Evolutionary conservation across 2,329 filamentous ascomycete species (phyloP).

Genomic region (Fusarium sp.): DNA sequence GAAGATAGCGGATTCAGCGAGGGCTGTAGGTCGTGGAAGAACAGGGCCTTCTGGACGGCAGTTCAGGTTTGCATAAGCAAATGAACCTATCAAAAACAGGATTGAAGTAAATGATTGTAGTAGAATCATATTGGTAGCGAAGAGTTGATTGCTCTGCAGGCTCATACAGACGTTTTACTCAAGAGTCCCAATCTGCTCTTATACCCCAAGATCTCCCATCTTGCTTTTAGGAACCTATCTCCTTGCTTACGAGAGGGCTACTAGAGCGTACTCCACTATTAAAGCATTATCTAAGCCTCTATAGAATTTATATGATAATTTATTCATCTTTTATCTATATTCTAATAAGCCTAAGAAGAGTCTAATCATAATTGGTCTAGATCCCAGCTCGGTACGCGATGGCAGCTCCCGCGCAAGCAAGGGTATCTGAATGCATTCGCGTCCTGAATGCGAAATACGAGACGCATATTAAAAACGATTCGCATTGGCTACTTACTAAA

Average conservation of each 20-base stretch:
- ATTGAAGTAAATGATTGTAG: not conserved
- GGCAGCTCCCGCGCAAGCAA: too few species aligned
- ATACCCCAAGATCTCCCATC: not conserved
- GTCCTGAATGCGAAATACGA: slow-evolving; percentile 22
- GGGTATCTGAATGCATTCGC: not conserved
- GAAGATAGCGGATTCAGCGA: slow-evolving; percentile 43
- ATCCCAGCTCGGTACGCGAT: too few species aligned
- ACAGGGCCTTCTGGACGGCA: slow-evolving; percentile 47
- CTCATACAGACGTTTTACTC: not conserved
- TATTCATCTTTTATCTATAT: too few species aligned
- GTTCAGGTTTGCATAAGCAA: slow-evolving; percentile 31
- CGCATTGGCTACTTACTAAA: not conserved
- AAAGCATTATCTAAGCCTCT: too few species aligned
- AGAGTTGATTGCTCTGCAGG: not conserved
- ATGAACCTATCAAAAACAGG: not conserved
- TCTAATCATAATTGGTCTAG: too few species aligned
- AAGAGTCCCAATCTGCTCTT: not conserved
- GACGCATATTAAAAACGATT: not conserved
- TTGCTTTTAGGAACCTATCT: not conserved
- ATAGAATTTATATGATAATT: too few species aligned
- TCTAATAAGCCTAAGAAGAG: too few species aligned
- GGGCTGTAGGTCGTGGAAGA: slow-evolving; percentile 47
- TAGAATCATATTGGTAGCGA: slow-evolving; percentile 5
- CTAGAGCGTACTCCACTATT: too few species aligned
- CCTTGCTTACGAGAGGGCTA: too few species aligned